Conservation (phyloP, 495 filamentous ascomycete genomes). For the Penicillium flavigenum region DNA sequence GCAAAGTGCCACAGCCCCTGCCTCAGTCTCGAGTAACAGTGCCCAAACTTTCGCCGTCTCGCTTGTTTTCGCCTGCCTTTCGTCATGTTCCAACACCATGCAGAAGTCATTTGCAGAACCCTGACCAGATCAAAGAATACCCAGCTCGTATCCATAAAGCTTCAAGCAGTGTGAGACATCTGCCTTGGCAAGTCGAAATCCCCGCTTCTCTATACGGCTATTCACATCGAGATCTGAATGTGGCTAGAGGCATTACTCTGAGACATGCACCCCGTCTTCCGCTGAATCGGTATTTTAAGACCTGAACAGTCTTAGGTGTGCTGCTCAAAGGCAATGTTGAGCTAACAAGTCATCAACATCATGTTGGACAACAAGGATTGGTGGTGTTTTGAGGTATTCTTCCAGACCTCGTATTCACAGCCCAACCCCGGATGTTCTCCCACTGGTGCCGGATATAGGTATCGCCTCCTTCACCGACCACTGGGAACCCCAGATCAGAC, state of each 20-base stretch:
- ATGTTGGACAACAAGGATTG: conserved; percentile 13
- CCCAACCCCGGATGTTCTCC: conserved; percentile 8
- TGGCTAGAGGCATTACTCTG: conserved; percentile 10
- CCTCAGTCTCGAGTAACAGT: background rate
- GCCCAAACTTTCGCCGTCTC: background rate
- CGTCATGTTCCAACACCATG: conserved; percentile 1
- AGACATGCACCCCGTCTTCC: conserved; percentile 18
- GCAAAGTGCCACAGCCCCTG: background rate
- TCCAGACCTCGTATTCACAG: conserved; percentile 38
- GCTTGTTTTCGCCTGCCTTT: background rate
- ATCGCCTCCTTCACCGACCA: background rate
- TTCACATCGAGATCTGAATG: conserved; percentile 5
- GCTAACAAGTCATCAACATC: conserved; percentile 12
- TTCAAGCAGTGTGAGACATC: conserved; percentile 15
- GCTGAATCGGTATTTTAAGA: background rate
- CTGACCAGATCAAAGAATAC: background rate
- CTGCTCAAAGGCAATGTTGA: conserved; percentile 5
- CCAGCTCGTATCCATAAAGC: background rate
- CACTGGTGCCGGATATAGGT: background rate
- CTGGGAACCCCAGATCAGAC: background rate
- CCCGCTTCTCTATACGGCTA: conserved; percentile 13
- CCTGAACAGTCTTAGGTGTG: background rate
- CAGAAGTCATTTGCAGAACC: background rate
- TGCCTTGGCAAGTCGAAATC: conserved; percentile 4
- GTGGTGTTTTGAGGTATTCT: conserved; percentile 20